These are phyloP conservation scores for Apiotrichum mycotoxinovorans DNA, from an alignment of 1,284 basidiomycete species.

Conservation along the genomic window DNA sequence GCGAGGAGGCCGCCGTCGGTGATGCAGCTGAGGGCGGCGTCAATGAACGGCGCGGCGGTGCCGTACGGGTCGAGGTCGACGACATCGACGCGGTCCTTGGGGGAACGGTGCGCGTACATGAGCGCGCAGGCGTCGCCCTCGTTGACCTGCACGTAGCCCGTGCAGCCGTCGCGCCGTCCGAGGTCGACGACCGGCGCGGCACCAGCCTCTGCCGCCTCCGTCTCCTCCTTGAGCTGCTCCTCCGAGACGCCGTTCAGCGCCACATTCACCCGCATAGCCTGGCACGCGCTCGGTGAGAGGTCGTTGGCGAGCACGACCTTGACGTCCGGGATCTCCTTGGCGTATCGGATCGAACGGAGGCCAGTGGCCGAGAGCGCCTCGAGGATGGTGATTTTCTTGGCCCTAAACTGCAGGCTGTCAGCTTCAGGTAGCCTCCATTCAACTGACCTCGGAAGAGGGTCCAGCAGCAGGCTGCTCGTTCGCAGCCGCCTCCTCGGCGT, in stretches of 20 bases:
- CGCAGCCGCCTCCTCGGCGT: conserved; percentile 11
- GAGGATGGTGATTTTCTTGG: conserved; percentile 74
- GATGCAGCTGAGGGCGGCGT: conserved; percentile 89
- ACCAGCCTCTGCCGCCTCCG: conserved; percentile 6
- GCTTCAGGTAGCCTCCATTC: not conserved
- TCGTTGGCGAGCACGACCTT: conserved; percentile 95
- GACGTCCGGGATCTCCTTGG: conserved; percentile 90
- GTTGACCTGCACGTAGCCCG: conserved; percentile 71
- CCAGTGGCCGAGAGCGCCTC: conserved; percentile 96
- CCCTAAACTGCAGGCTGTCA: conserved; percentile 50
- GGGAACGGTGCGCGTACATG: conserved; percentile 82
- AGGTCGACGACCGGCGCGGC: conserved; percentile 21
- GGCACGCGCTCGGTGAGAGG: conserved; percentile 74
- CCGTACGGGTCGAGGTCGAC: conserved; percentile 98
- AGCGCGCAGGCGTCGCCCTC: conserved; percentile 89
- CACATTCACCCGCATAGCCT: conserved; percentile 83
- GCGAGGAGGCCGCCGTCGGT: conserved; percentile 88
- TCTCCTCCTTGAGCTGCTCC: conserved; percentile 6
- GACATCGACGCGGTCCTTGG: conserved; percentile 76
- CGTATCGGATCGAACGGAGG: conserved; percentile 92
- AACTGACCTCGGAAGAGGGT: conserved; percentile 21
- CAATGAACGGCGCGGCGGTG: conserved; percentile 93
- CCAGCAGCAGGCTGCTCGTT: conserved; percentile 21
- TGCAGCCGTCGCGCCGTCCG: conserved; percentile 42
- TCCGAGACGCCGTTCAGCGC: conserved; percentile 75